Evolutionary conservation across 306 rosid genomes (phyloP), one percentile per base, ranked within the genome.

Genomic region (Vicia faba): DNA sequence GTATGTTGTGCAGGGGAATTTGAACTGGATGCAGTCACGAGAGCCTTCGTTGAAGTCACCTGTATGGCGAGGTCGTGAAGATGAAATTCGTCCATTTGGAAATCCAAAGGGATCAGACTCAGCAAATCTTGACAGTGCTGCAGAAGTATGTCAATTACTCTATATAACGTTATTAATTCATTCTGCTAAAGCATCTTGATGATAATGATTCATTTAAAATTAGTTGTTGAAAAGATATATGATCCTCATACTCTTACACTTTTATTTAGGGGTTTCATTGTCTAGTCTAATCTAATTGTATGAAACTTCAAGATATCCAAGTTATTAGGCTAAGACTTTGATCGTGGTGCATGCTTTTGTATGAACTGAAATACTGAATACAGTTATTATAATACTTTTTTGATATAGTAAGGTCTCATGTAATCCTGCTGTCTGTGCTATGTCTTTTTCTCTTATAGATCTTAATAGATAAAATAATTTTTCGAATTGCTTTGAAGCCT

Each of bases 11-110:
- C 79, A 93, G 98, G 98, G 98, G 62, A 93, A 93, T 80, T 86
- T 93, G 79, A 93, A 93, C 67, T 93, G 98, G 98, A 93, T 93
- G 98, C 96, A 86, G 85, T 93, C 98, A 61, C 92, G 98, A 39
- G 98, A 93, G 77, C 69, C 87, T 13, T 86, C 98, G 62, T 71
- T 93, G 80, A 86, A 84, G 84, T 93, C 97, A 25, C 86, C 95
- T 66, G 98, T 93, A 66, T 93, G 98, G 97, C 74, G 83, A 74
- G 96, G 81, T 68, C 98, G 98, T 72, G 98, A 93, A 82, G 82
- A 80, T 85, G 98, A 93, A 83, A 88, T 93, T 77, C 91, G 96
- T 64, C 98, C 98, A 14, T 89, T 25, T 74, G 98, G 98, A 66
- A 93, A 93, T 72, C 86, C 97, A 41, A 93, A 79, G 84, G 98